Conservation (phyloP, 805 yeast genomes). For the Wickerhamiella galacta region DNA sequence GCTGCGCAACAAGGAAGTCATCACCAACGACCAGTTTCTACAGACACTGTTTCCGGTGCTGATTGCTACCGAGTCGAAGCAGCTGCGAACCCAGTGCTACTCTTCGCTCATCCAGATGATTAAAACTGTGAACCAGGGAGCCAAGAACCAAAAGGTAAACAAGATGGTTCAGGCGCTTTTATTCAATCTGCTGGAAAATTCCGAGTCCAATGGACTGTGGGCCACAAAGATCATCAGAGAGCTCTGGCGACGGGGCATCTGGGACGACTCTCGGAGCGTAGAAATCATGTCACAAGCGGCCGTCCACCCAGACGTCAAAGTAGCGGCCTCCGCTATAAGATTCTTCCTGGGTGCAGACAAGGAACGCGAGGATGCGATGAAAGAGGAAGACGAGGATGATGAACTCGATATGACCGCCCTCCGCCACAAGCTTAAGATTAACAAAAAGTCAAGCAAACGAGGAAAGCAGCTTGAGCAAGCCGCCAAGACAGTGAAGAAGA, state of each 20-base stretch:
- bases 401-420: constrained; percentile 52
- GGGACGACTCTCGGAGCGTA: constrained; percentile 97
- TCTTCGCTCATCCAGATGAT: constrained; percentile 59
- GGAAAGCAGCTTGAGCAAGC: constrained; percentile 69
- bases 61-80: constrained; percentile 52
- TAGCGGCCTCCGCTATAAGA: constrained; percentile 73
- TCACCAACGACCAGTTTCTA: constrained; percentile 63
- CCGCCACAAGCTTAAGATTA: constrained; percentile 66
- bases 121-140: constrained; percentile 71
- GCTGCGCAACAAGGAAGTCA: constrained; percentile 72
- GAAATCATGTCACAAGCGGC: constrained; percentile 96
- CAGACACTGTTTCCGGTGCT: constrained; percentile 81
- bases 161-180: constrained; percentile 81
- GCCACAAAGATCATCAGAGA: constrained; percentile 91
- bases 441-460: constrained; percentile 67
- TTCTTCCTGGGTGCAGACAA: constrained; percentile 92
- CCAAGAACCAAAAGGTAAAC: constrained; percentile 79
- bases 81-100: constrained; percentile 68
- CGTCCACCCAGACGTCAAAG: constrained; percentile 69
- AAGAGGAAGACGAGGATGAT: constrained; percentile 56
- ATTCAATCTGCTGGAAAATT: constrained; percentile 70
- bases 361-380: constrained; percentile 73
- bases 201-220: constrained; percentile 80
- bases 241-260: constrained; percentile 91
- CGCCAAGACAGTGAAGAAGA: constrained; percentile 45